phyloP scores from a whole-genome alignment of 139 green algal genomes.

The Picochlorum sp. region DNA sequence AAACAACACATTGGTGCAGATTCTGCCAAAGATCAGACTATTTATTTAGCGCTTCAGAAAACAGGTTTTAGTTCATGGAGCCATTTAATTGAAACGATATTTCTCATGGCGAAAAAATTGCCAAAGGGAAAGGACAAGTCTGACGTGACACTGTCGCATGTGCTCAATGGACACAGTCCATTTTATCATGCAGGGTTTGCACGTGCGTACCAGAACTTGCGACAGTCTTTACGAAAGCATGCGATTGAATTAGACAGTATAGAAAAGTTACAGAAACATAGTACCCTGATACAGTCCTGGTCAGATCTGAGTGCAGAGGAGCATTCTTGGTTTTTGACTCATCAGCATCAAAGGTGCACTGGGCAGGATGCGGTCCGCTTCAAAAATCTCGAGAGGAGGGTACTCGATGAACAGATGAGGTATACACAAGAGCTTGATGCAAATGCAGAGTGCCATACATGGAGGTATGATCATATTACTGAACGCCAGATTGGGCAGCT shows the following conservation, averaged over 20 bases:
- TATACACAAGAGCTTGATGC: background rate
- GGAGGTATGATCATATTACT: constrained; percentile 6
- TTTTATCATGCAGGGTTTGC: constrained; percentile 13
- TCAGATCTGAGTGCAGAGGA: constrained; percentile 9
- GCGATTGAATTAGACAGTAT: background rate
- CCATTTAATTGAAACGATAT: background rate
- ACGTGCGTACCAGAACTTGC: constrained; percentile 1
- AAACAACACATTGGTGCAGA: background rate
- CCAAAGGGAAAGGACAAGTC: background rate
- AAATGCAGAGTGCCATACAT: background rate
- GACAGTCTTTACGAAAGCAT: constrained; percentile 1
- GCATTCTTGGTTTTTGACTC: constrained; percentile 22
- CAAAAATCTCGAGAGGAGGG: background rate
- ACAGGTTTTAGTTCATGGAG: background rate
- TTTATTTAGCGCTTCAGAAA: background rate
- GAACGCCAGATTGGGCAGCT: constrained; percentile 24
- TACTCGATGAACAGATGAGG: background rate
- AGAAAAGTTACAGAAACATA: constrained; percentile 11
- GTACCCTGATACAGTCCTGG: constrained; percentile 5
- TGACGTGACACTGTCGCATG: background rate
- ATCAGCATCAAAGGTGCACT: background rate
- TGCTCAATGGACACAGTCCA: constrained; percentile 13
- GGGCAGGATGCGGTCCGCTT: background rate
- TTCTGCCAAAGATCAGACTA: constrained; percentile 2
- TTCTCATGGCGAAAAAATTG: background rate